Evolutionary conservation across 805 yeast genomes (phyloP).

Genomic region (Metschnikowia noctiluminum): DNA sequence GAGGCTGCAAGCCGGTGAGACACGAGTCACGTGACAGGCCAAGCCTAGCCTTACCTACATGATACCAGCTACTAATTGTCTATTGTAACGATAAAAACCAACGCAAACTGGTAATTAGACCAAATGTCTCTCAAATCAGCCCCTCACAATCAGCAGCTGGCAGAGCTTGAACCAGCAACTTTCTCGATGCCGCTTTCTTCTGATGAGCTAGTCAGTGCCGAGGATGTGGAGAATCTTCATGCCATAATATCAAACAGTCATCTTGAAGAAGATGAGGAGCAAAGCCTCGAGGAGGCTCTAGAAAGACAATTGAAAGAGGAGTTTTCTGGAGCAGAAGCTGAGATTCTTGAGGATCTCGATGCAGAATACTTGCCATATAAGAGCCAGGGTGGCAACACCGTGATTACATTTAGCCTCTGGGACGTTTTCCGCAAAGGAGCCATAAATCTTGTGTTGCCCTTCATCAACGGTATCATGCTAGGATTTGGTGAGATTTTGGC

Average conservation of each 20-base stretch:
- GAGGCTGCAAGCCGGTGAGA: too few relatives aligned
- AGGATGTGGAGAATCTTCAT: constrained; percentile 28
- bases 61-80: too few relatives aligned
- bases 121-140: not conserved
- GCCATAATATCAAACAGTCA: constrained; percentile 22
- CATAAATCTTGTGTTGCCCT: constrained; percentile 79
- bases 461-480: constrained; percentile 89
- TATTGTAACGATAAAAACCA: not conserved
- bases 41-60: too few relatives aligned
- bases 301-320: not conserved
- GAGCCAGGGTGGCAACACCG: constrained; percentile 1
- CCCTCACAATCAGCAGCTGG: not conserved
- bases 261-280: constrained; percentile 16
- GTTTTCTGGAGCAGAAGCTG: not conserved
- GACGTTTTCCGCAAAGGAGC: constrained; percentile 48
- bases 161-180: not conserved
- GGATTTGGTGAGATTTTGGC: constrained; percentile 96
- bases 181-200: constrained; percentile 21
- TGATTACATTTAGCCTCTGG: constrained; percentile 29
- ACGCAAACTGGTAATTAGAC: not conserved
- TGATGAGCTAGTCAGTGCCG: constrained; percentile 27
- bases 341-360: constrained; percentile 1
- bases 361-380: constrained; percentile 7
- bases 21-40: too few relatives aligned
- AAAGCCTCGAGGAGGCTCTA: constrained; percentile 1